Evolutionary conservation across 768 basidiomycete species (phyloP), one percentile per base, ranked within the genome.

Genomic region (Tubosaeta sp.): DNA sequence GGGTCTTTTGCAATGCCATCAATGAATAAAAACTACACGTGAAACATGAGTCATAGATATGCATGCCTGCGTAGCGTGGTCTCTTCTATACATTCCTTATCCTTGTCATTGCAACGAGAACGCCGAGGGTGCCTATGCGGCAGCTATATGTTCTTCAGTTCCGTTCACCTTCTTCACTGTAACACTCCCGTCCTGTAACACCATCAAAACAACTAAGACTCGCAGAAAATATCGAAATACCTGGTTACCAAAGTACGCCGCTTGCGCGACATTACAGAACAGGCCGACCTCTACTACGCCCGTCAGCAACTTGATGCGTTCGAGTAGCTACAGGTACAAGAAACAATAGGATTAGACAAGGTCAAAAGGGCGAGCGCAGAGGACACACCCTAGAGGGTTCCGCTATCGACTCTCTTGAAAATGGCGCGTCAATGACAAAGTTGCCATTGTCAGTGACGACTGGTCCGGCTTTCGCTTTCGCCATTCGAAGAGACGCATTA

Each of bases 241-340:
- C 72, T 82, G 76, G 59, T 93, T 93, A 17, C 91, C 91, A 69
- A 98, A 99, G 75, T 97, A 98, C n/a, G 95, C 95, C 1, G 94
- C 94, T 65, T 85, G 82, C 5, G 89, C 94, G 78, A 97, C 86
- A 49, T 84, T 76, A 65, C 91, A 94, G 74, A 99, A 98, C n/a
- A 99, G 70, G 1, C 97, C 97, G 32, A 97, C 97, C 69, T 99
- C 97, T n/a, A 98, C 91, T 22, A 97, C 92, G 43, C 97, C 97
- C 4, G 95, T 98, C 54, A 98, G 77, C 80, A 95, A 82, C 76
- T 97, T 98, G 64, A 98, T 87, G 54, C 79, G 76, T 14, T 75
- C 69, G 73, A 95, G 73, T 16, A 97, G 76, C 90, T 95, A 64
- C 33, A 13, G 11, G 17, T 1, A 22, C 6, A 1, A 6, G 4